These are phyloP conservation scores for Umbilicaria muhlenbergii DNA, from an alignment of 495 filamentous ascomycete species.

Conservation along the genomic window DNA sequence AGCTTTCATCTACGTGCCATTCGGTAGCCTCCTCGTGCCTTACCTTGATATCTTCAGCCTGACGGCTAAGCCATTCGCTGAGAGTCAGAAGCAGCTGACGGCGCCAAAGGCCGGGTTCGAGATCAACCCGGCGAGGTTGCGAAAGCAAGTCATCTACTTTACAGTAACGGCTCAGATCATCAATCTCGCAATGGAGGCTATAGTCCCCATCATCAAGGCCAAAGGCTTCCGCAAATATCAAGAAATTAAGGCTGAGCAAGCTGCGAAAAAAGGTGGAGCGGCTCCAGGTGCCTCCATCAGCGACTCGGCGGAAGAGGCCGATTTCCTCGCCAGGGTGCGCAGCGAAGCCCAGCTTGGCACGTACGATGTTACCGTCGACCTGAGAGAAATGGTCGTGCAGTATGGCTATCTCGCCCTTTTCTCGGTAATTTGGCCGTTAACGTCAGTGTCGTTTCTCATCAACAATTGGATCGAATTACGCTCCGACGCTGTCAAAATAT, in stretches of 20 bases:
- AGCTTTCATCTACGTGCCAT: conserved; percentile 93
- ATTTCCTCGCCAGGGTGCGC: conserved; percentile 67
- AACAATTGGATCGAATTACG: conserved; percentile 97
- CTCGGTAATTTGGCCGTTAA: conserved; percentile 83
- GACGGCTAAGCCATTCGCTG: conserved; percentile 58
- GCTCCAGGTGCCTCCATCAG: conserved; percentile 17
- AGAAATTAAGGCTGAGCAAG: conserved; percentile 43
- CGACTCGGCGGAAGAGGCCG: conserved; percentile 57
- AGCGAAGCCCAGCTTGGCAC: conserved; percentile 70
- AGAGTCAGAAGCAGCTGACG: conserved; percentile 49
- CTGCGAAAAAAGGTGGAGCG: conserved; percentile 28
- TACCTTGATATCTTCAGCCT: conserved; percentile 77
- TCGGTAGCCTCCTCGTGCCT: conserved; percentile 72
- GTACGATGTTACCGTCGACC: conserved; percentile 79
- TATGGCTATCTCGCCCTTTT: conserved; percentile 92
- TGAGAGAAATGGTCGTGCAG: conserved; percentile 91
- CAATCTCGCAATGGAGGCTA: conserved; percentile 68
- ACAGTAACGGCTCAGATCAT: conserved; percentile 92
- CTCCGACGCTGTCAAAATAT: conserved; percentile 89
- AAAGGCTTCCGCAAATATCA: conserved; percentile 46
- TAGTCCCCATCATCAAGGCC: conserved; percentile 76
- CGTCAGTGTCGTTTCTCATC: conserved; percentile 73
- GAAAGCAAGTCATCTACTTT: conserved; percentile 92
- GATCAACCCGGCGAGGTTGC: conserved; percentile 71
- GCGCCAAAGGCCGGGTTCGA: conserved; percentile 47